A percentile compares a stretch with the other conserved stretches of the same genome.
phyloP scores from a whole-genome alignment of 2,329 filamentous ascomycete genomes.

The Paracamarosporium sp. region DNA sequence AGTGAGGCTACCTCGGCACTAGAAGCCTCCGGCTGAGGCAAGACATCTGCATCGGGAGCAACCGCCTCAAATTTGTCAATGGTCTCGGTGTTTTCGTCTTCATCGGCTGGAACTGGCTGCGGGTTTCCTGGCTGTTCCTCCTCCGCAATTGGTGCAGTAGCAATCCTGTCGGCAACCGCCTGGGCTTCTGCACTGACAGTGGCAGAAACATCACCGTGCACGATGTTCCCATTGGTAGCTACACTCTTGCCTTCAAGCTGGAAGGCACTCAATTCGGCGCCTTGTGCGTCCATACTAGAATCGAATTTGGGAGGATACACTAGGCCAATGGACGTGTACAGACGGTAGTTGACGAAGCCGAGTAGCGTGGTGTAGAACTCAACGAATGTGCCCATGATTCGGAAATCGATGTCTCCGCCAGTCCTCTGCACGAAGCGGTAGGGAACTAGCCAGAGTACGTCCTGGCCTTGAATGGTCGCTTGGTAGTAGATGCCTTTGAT shows the following conservation, averaged over 20 bases:
- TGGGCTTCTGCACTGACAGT: slow-evolving; percentile 52
- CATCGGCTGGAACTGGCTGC: slow-evolving; percentile 30
- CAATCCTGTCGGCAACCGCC: slow-evolving; percentile 56
- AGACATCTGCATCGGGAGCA: slow-evolving; percentile 81
- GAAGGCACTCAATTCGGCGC: slow-evolving; percentile 89
- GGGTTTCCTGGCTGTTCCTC: slow-evolving; percentile 42
- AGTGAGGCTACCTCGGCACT: slow-evolving; percentile 74
- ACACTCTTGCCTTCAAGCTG: slow-evolving; percentile 79
- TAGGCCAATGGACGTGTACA: slow-evolving; percentile 89
- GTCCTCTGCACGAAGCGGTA: slow-evolving; percentile 98
- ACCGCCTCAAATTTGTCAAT: slow-evolving; percentile 93
- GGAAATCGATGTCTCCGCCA: slow-evolving; percentile 93
- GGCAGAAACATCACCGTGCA: slow-evolving; percentile 33
- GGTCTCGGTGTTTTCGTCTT: slow-evolving; percentile 49
- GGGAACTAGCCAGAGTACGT: slow-evolving; percentile 94
- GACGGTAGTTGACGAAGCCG: slow-evolving; percentile 92
- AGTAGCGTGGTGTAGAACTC: slow-evolving; percentile 98
- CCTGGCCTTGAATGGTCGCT: slow-evolving; percentile 94
- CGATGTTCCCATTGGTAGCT: slow-evolving; percentile 33
- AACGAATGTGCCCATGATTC: slow-evolving; percentile 99
- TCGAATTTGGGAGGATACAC: slow-evolving; percentile 98
- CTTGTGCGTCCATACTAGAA: slow-evolving; percentile 81
- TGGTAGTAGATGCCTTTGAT: slow-evolving; percentile 99
- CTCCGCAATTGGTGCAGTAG: slow-evolving; percentile 37
- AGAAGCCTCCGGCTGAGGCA: slow-evolving; percentile 77